Evolutionary conservation across 2,329 filamentous ascomycete species (phyloP).

Genomic region (Aaosphaeria arxii): DNA sequence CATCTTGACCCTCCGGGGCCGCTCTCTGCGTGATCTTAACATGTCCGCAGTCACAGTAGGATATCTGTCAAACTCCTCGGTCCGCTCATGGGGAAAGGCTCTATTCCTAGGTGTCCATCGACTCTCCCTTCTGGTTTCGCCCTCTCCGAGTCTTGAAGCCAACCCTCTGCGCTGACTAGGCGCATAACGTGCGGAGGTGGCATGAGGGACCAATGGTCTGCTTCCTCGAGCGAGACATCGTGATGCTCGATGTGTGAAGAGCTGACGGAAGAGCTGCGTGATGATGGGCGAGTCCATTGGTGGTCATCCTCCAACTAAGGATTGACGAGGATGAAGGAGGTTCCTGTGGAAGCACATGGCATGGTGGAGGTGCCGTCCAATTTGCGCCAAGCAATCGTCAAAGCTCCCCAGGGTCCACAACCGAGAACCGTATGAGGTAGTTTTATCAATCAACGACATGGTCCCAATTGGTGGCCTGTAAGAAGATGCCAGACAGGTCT

Average conservation of each 20-base stretch:
- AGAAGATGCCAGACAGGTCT: constrained; percentile 31
- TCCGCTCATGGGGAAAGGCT: constrained; percentile 71
- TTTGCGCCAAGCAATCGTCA: constrained; percentile 25
- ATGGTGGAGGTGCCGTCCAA: constrained; percentile 12
- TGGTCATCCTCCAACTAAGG: neutral
- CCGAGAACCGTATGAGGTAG: neutral
- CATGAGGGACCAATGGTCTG: constrained; percentile 17
- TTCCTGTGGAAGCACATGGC: neutral
- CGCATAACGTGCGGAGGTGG: constrained; percentile 32
- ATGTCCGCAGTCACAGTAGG: constrained; percentile 83
- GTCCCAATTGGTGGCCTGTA: neutral
- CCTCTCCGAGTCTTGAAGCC: constrained; percentile 23
- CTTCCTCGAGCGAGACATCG: constrained; percentile 48
- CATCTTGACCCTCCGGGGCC: constrained; percentile 92
- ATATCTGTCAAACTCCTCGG: constrained; percentile 75
- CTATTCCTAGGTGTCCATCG: constrained; percentile 84
- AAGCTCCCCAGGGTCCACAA: constrained; percentile 11
- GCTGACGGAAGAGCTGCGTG: constrained; percentile 75
- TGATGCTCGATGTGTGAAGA: constrained; percentile 72
- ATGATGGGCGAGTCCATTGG: constrained; percentile 80
- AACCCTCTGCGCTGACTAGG: constrained; percentile 28
- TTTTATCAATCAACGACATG: constrained; percentile 6
- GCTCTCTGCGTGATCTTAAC: constrained; percentile 67
- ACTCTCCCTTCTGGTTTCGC: constrained; percentile 56
- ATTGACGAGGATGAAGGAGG: neutral